These are phyloP conservation scores for Penicillium sp. DNA, from an alignment of 2,329 filamentous ascomycete genomes.

Conservation along the genomic window DNA sequence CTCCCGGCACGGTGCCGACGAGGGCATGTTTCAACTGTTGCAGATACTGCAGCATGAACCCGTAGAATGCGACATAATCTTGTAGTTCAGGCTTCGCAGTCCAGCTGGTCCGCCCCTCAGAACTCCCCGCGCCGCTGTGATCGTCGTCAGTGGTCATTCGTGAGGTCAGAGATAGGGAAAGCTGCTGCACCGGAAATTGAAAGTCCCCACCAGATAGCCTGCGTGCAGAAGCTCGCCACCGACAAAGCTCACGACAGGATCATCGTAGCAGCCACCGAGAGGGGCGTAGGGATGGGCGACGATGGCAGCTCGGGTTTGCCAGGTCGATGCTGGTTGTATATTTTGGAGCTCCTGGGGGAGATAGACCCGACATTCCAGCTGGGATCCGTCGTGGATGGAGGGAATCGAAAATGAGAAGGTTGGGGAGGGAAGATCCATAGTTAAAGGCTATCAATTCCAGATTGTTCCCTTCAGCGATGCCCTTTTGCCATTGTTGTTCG, in stretches of 20 bases:
- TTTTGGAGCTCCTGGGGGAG: slow-evolving; percentile 57
- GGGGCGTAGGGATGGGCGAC: slow-evolving; percentile 91
- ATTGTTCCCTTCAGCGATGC: not conserved
- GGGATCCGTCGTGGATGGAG: slow-evolving; percentile 76
- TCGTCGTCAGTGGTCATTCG: slow-evolving; percentile 2
- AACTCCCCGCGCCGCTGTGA: slow-evolving; percentile 74
- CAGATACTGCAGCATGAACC: slow-evolving; percentile 76
- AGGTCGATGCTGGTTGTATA: slow-evolving; percentile 27
- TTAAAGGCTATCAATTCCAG: slow-evolving; percentile 35
- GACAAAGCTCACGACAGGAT: slow-evolving; percentile 73
- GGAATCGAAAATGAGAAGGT: slow-evolving; percentile 73
- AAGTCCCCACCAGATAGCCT: slow-evolving; percentile 80
- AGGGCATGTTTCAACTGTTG: slow-evolving; percentile 52
- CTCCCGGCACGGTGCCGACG: not conserved
- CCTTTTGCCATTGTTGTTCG: not conserved
- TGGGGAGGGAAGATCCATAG: slow-evolving; percentile 39
- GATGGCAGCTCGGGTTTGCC: slow-evolving; percentile 60
- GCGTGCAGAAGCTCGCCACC: slow-evolving; percentile 67
- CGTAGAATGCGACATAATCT: slow-evolving; percentile 83
- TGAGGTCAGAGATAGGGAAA: slow-evolving; percentile 1
- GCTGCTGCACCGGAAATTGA: slow-evolving; percentile 77
- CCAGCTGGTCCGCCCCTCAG: slow-evolving; percentile 83
- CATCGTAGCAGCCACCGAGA: slow-evolving; percentile 83
- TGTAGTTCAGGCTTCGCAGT: slow-evolving; percentile 76
- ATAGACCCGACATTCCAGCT: slow-evolving; percentile 82